phyloP scores from a whole-genome alignment of 331 rosid species.

The Pyrus hybrid region DNA sequence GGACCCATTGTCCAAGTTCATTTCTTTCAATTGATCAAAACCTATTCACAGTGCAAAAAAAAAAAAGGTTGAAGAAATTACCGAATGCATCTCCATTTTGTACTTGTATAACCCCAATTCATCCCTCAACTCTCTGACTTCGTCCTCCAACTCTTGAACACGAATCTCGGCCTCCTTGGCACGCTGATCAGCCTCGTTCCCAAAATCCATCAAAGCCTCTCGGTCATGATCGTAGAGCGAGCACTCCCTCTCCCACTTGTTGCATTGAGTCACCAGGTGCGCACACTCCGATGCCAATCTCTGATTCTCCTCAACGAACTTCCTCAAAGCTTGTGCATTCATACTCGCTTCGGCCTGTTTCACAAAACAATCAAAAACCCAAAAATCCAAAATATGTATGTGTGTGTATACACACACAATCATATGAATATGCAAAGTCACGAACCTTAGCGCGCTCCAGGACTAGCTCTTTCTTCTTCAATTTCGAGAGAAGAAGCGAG shows the following conservation, averaged over 20 bases:
- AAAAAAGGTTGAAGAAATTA: constrained; percentile 2
- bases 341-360: constrained; percentile 57
- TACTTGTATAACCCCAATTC: constrained; percentile 39
- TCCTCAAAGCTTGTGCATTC: constrained; percentile 81
- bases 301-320: constrained; percentile 80
- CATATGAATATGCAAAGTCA: background rate
- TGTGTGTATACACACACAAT: no score
- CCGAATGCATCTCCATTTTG: constrained; percentile 32
- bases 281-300: constrained; percentile 58
- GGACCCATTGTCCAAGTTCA: background rate
- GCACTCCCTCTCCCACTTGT: constrained; percentile 63
- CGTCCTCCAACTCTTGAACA: constrained; percentile 51
- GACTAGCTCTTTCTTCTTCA: constrained; percentile 55
- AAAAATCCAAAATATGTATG: no score
- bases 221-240: constrained; percentile 73
- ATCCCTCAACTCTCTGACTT: constrained; percentile 36
- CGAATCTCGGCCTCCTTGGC: constrained; percentile 72
- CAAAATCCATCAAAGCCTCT: constrained; percentile 90
- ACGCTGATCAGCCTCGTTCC: constrained; percentile 86
- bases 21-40: background rate
- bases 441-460: constrained; percentile 57
- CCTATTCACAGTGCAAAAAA: background rate
- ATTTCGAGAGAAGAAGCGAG: constrained; percentile 30
- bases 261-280: constrained; percentile 40
- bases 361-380: background rate